Conservation (phyloP, 2,329 filamentous ascomycete species). For the Byssothecium circinans region DNA sequence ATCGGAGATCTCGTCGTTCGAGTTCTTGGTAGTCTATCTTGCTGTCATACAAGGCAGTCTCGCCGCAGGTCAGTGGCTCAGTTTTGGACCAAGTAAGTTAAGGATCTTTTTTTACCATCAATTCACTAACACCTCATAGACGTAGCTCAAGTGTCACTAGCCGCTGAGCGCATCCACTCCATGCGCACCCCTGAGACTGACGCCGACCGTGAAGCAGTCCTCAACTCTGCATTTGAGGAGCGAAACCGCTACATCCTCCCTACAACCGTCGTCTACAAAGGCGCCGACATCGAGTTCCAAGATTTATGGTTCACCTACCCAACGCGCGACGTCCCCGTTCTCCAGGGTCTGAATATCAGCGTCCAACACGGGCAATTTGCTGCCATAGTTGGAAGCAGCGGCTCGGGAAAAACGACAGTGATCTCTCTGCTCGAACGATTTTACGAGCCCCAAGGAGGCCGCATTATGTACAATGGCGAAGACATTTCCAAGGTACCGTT, state of each 20-base stretch:
- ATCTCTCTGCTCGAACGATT: conserved; percentile 57
- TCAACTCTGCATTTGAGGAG: neutral
- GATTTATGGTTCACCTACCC: conserved; percentile 90
- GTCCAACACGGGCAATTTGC: conserved; percentile 17
- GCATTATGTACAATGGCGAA: conserved; percentile 6
- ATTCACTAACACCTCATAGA: conserved; percentile 13
- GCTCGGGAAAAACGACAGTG: conserved; percentile 71
- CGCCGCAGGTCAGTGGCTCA: conserved; percentile 30
- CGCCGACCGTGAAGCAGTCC: neutral
- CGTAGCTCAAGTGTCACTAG: conserved; percentile 27
- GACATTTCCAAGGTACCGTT: conserved; percentile 38
- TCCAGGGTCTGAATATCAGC: conserved; percentile 49
- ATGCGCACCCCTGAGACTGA: conserved; percentile 3
- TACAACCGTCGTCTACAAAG: conserved; percentile 3
- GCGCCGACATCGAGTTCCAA: conserved; percentile 67
- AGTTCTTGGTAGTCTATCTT: conserved; percentile 30
- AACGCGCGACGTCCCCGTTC: conserved; percentile 82
- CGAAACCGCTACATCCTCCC: conserved; percentile 5
- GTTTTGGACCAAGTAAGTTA: conserved; percentile 31
- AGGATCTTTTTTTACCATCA: neutral
- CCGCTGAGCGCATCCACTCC: conserved; percentile 24
- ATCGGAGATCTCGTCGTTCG: conserved; percentile 16
- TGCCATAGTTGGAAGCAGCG: conserved; percentile 16
- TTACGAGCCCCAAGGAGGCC: conserved; percentile 10
- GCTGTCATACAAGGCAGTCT: conserved; percentile 30